These are phyloP conservation scores for Ogataea sp. DNA, from an alignment of 805 yeast genomes.

Conservation along the genomic window DNA sequence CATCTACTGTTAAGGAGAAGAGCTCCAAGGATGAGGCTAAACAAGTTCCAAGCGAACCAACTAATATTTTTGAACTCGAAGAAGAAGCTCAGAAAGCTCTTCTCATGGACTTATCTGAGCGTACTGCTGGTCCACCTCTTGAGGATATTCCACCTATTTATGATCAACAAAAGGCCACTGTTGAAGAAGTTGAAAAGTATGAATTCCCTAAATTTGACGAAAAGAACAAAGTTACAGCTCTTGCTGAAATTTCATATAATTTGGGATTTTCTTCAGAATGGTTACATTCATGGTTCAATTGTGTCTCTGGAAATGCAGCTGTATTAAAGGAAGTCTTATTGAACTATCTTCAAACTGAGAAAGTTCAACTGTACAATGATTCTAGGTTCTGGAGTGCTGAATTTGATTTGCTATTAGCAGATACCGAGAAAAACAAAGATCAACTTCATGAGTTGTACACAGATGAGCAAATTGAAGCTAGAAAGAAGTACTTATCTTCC, in stretches of 20 bases:
- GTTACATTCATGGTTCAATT: constrained; percentile 26
- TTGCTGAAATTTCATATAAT: constrained; percentile 20
- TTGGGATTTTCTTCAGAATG: constrained; percentile 22
- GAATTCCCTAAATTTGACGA: constrained; percentile 18
- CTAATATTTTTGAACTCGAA: neutral
- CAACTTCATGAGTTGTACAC: neutral
- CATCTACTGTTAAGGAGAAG: too few species aligned
- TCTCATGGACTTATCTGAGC: too few species aligned
- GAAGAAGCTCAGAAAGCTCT: constrained; percentile 1
- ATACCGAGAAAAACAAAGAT: neutral
- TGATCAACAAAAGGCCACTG: constrained; percentile 16
- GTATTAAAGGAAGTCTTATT: constrained; percentile 20
- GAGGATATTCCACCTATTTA: constrained; percentile 24
- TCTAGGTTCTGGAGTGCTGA: constrained; percentile 24
- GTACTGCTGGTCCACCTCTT: too few species aligned
- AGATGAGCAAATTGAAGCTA: neutral
- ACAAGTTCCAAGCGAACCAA: constrained; percentile 4
- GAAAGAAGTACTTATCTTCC: neutral
- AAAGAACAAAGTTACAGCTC: constrained; percentile 15
- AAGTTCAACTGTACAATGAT: constrained; percentile 17
- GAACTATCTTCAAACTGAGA: constrained; percentile 21
- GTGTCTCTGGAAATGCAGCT: constrained; percentile 23
- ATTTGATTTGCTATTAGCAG: neutral
- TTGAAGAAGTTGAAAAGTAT: constrained; percentile 14
- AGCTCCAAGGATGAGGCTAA: constrained; percentile 3